Conservation (phyloP, 23 red algal species). For the Pyropia yezoensis region DNA sequence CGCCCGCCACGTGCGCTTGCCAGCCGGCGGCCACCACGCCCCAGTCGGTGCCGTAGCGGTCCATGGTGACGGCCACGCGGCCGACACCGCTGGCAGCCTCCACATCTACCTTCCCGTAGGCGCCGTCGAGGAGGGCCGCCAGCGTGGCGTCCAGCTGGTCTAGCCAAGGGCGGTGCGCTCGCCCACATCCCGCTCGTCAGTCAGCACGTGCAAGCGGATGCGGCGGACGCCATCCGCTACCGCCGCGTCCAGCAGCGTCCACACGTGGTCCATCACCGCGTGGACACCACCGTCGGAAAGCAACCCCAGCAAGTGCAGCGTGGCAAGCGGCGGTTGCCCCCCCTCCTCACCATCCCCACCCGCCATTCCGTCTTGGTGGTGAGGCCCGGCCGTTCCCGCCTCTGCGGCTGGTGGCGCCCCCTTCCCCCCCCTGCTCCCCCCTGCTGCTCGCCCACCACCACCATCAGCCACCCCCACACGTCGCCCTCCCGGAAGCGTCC, state of each 20-base stretch:
- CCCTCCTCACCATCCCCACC: neutral
- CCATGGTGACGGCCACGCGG: slow-evolving; percentile 77
- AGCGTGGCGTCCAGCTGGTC: slow-evolving; percentile 64
- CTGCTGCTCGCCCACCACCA: neutral
- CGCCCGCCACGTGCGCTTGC: slow-evolving; percentile 53
- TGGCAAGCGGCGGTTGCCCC: slow-evolving; percentile 6
- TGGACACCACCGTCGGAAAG: slow-evolving; percentile 86
- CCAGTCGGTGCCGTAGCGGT: slow-evolving; percentile 79
- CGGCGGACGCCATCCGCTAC: slow-evolving; percentile 58
- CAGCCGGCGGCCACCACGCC: slow-evolving; percentile 63
- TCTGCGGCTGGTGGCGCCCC: too few relatives aligned
- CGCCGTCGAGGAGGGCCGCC: slow-evolving; percentile 11
- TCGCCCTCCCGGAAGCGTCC: slow-evolving; percentile 54
- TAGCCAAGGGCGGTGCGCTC: slow-evolving; percentile 50
- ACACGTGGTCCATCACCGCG: slow-evolving; percentile 69
- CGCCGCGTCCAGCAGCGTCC: slow-evolving; percentile 70
- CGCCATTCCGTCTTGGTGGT: too few relatives aligned
- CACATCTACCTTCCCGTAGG: slow-evolving; percentile 36
- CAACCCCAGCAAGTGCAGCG: slow-evolving; percentile 76
- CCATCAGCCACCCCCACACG: slow-evolving; percentile 66
- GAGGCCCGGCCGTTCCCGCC: too few relatives aligned
- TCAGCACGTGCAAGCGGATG: slow-evolving; percentile 66
- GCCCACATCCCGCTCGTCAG: slow-evolving; percentile 68
- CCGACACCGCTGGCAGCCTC: slow-evolving; percentile 37
- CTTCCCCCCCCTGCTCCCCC: too few relatives aligned